Evolutionary conservation across 805 yeast species (phyloP).

Genomic region (Cyberlindnera mycetangii): DNA sequence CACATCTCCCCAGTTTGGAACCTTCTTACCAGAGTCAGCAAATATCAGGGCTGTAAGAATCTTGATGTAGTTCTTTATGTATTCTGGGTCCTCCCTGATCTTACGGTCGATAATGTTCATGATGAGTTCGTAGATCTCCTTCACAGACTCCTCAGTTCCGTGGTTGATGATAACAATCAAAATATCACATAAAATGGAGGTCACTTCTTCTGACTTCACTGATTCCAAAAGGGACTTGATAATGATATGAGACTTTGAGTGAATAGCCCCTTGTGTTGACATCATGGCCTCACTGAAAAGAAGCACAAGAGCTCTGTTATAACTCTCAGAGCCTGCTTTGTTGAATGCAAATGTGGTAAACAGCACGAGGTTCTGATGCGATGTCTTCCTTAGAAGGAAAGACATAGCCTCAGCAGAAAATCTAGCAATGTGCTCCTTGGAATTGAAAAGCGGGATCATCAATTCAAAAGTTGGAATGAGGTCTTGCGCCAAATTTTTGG

Average conservation of each 20-base stretch:
- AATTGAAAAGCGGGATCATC: constrained; percentile 60
- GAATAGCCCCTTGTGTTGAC: constrained; percentile 68
- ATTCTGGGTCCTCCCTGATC: constrained; percentile 15
- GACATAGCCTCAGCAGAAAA: constrained; percentile 92
- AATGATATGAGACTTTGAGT: constrained; percentile 62
- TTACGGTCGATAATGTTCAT: constrained; percentile 23
- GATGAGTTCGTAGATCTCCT: constrained; percentile 39
- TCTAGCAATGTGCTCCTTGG: constrained; percentile 65
- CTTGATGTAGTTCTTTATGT: constrained; percentile 24
- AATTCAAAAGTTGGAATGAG: constrained; percentile 65
- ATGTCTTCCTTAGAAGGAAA: constrained; percentile 71
- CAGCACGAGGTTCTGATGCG: constrained; percentile 40
- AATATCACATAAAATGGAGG: constrained; percentile 56
- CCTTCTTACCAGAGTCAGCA: constrained; percentile 69
- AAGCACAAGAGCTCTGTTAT: constrained; percentile 56
- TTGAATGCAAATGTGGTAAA: constrained; percentile 45
- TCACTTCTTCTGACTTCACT: constrained; percentile 20
- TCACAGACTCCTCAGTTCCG: constrained; percentile 47
- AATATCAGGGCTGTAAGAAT: constrained; percentile 50
- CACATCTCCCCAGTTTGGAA: constrained; percentile 47
- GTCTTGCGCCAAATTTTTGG: constrained; percentile 59
- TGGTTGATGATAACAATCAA: constrained; percentile 51
- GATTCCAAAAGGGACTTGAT: constrained; percentile 43
- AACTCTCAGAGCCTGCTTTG: constrained; percentile 37
- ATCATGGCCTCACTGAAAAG: constrained; percentile 73